Evolutionary conservation across 805 yeast species (phyloP), one percentile per base, ranked within the genome.

Genomic region (Vanderwaltozyma polyspora): DNA sequence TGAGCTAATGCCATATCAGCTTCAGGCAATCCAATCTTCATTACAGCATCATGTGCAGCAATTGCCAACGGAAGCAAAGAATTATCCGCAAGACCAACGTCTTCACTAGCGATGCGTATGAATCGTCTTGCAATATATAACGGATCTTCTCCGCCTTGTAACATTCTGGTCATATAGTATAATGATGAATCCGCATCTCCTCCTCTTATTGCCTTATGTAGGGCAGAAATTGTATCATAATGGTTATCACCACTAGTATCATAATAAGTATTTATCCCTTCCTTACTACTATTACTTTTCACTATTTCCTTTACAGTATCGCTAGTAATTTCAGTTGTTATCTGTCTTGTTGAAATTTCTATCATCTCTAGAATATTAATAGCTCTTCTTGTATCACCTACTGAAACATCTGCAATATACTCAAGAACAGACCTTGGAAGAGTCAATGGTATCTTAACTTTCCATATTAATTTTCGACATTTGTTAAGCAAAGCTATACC

Each of bases 31-130:
- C 98, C 99, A 15, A 91, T 70, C 56, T 81, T 82, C 61, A 84
- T 86, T 3, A 83, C 78, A 0, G 96, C 85, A 28, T 84, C 83
- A 54, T 82, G 83, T 0, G 94, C 73, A 0, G 95, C 76, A 3
- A 81, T 68, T 1, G 94, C 91, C 60, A 91, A 79, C 2, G 95
- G 94, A 28, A 91, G 59, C 45, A 93, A 75, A 1, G 80, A 58
- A 33, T 85, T 84, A 55, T 91, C 97, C 3, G 81, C 64, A 2
- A 83, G 60, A 0, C 99, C 99, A 19, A 91, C 65, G 54, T 91
- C 99, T 53, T 91, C 99, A 50, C 91, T 79, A 0, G 98, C 97
- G 15, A 91, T 91, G 4, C 95, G 67, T 4, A 91, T 78, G 93
- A 91, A 81, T 44, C 98, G 63, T 28, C 99, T 66, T 0, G 91